Evolutionary conservation across 495 filamentous ascomycete genomes (phyloP), one percentile per base, ranked within the genome.

Genomic region (Corynascus novoguineensis): DNA sequence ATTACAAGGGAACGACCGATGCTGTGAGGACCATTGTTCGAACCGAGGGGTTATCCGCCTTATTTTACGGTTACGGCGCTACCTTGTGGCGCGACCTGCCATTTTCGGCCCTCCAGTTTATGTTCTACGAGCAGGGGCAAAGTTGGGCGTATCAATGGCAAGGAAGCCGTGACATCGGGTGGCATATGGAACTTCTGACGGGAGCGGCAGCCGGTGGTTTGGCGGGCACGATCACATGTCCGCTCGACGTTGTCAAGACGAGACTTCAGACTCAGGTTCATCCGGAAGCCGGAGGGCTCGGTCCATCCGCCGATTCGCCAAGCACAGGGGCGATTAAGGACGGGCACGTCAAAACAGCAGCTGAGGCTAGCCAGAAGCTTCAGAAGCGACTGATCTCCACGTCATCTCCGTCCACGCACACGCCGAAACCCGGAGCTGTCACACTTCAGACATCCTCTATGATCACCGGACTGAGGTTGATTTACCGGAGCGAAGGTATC

Each of bases 171-270:
- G 88, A 95, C 50, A 93, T 98, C 53, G 95, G 95, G 0, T 66
- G 93, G 55, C 78, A 83, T 5, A 66, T 96, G 45, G 95, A 98
- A 70, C 85, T 98, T 51, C 67, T 91, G 34, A 98, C 93, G 3
- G 93, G 89, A 7, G 90, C 87, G 6, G 86, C 84, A n/a, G 93
- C 93, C 1, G 93, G 93, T 52, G 92, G 93, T 25, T 83, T 97
- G 73, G 93, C 93, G 1, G 93, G 93, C 56, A 87, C 93, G 4
- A 84, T 98, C 1, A 97, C 93, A 3, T 96, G 91, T 66, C 93
- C 93, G 14, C 80, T 98, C 60, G 93, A 98, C 66, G 93, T 98
- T 4, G 95, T 98, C 48, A 98, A 98, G 73, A 98, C 93, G 1
- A 80, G 93, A 47, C 86, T 97, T n/a, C 93, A 98, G 69, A 98